Conservation (phyloP, 1,284 basidiomycete species). For the Ganoderma sinense region DNA sequence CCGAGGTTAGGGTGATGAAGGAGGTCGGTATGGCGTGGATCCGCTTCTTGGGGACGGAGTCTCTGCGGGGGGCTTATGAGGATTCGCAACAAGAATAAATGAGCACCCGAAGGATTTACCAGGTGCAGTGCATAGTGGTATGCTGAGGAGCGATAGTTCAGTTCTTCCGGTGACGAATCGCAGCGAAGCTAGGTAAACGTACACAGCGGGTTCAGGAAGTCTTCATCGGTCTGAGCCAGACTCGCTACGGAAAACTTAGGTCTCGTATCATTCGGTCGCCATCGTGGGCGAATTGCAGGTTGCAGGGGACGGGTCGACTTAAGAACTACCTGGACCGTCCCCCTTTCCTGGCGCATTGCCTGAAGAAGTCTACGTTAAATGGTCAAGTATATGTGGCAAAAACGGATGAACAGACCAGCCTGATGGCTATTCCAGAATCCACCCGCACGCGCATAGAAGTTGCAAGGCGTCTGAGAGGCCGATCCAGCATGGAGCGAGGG, state of each 20-base stretch:
- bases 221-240: not conserved
- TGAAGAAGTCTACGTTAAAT: not conserved
- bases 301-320: not conserved
- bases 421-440: not conserved
- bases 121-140: too few relatives aligned
- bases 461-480: not conserved
- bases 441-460: not conserved
- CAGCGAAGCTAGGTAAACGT: too few relatives aligned
- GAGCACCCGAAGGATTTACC: too few relatives aligned
- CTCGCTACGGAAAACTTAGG: not conserved
- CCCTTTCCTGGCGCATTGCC: not conserved
- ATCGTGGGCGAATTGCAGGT: not conserved
- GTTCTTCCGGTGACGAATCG: too few relatives aligned
- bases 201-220: too few relatives aligned
- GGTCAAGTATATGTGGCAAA: not conserved
- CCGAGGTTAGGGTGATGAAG: too few relatives aligned
- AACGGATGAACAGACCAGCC: not conserved
- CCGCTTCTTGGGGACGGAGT: too few relatives aligned
- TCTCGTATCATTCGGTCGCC: not conserved
- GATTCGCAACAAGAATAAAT: too few relatives aligned
- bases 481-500: not conserved
- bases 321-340: not conserved
- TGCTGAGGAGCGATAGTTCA: too few relatives aligned
- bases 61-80: too few relatives aligned
- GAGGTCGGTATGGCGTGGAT: too few relatives aligned